Evolutionary conservation across 1,284 basidiomycete species (phyloP).

Genomic region (Apiotrichum laibachii): DNA sequence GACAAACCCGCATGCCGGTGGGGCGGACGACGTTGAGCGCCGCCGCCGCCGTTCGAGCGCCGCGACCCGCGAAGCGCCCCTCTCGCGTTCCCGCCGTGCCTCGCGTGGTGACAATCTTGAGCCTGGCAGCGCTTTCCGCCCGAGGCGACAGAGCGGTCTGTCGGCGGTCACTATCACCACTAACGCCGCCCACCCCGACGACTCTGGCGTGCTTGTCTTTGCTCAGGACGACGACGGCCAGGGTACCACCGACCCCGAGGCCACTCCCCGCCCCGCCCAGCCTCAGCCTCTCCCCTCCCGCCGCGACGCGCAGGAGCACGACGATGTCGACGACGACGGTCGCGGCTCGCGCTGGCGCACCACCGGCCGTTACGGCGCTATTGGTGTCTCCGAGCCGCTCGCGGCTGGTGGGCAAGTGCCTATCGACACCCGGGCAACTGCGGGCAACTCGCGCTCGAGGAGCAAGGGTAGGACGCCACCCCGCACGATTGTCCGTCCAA

Average conservation of each 20-base stretch:
- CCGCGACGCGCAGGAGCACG: neutral
- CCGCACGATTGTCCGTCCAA: slow-evolving; percentile 21
- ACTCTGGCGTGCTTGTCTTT: slow-evolving; percentile 13
- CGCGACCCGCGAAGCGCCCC: neutral
- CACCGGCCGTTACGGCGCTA: slow-evolving; percentile 2
- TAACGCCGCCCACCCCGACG: neutral
- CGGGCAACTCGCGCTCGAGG: slow-evolving; percentile 33
- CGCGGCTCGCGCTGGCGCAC: slow-evolving; percentile 3
- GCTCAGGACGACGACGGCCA: slow-evolving; percentile 11
- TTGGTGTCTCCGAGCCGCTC: slow-evolving; percentile 6
- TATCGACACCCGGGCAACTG: slow-evolving; percentile 4
- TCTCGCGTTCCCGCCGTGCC: neutral
- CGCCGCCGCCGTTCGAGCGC: slow-evolving; percentile 5
- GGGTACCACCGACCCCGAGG: neutral
- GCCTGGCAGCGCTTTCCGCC: neutral
- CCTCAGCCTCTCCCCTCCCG: neutral
- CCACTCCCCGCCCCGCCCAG: neutral
- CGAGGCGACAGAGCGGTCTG: neutral
- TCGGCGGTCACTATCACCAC: neutral
- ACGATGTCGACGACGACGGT: neutral
- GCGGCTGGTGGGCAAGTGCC: neutral
- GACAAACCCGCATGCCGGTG: slow-evolving; percentile 24
- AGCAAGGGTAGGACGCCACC: slow-evolving; percentile 41
- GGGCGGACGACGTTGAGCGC: slow-evolving; percentile 1
- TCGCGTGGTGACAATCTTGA: slow-evolving; percentile 7